phyloP scores from a whole-genome alignment of 495 filamentous ascomycete genomes.

The Astrocystis sublimbata region DNA sequence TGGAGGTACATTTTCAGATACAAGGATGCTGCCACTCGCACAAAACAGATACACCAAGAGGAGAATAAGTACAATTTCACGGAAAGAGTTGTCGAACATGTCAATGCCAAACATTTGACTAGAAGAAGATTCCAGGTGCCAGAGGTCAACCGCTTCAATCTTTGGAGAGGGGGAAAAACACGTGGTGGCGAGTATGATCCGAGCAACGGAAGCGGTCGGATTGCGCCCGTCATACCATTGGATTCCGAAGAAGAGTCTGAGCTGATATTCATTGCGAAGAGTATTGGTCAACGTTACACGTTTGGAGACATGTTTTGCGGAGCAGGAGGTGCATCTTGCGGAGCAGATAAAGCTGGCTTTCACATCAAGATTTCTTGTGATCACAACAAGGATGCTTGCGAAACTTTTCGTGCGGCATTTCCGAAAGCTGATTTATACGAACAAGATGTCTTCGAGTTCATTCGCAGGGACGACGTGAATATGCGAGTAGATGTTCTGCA shows the following conservation, averaged over 20 bases:
- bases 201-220: not conserved
- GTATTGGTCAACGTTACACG: slow-evolving; percentile 52
- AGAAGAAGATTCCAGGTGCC: slow-evolving; percentile 23
- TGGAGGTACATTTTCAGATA: slow-evolving; percentile 33
- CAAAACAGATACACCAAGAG: not conserved
- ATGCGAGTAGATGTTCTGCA: slow-evolving; percentile 70
- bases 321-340: slow-evolving; percentile 72
- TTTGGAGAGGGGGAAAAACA: slow-evolving; percentile 42
- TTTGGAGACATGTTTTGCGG: slow-evolving; percentile 77
- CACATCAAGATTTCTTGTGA: slow-evolving; percentile 65
- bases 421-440: slow-evolving; percentile 42
- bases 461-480: slow-evolving; percentile 18
- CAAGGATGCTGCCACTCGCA: slow-evolving; percentile 19
- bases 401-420: slow-evolving; percentile 65
- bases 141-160: slow-evolving; percentile 27
- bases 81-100: slow-evolving; percentile 35
- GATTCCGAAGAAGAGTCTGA: slow-evolving; percentile 4
- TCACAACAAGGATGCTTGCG: slow-evolving; percentile 51
- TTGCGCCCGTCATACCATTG: slow-evolving; percentile 6
- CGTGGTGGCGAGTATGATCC: slow-evolving; percentile 37
- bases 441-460: slow-evolving; percentile 52
- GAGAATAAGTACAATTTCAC: slow-evolving; percentile 18
- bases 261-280: slow-evolving; percentile 16
- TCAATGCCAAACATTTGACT: slow-evolving; percentile 30
- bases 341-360: slow-evolving; percentile 64